A percentile compares a stretch with the other conserved stretches of the same genome.
These are phyloP conservation scores for Serpula lacrymans DNA, from an alignment of 768 basidiomycete species.

Conservation along the genomic window DNA sequence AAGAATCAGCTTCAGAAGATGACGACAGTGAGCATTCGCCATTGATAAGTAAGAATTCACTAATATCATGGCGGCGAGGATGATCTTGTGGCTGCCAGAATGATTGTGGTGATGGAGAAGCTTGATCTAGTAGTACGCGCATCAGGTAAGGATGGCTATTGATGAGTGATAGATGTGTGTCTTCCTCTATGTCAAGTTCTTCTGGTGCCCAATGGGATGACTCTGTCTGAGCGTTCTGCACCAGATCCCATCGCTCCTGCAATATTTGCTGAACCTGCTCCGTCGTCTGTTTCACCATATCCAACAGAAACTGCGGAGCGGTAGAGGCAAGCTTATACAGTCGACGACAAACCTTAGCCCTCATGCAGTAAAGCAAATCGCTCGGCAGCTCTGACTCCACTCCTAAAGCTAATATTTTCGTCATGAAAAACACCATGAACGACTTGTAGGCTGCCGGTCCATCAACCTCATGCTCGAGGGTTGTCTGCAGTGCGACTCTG, in stretches of 20 bases:
- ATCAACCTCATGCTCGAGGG: constrained; percentile 1
- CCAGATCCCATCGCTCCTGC: constrained; percentile 32
- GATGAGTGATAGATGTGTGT: constrained; percentile 32
- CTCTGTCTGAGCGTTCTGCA: constrained; percentile 23
- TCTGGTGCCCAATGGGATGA: constrained; percentile 29
- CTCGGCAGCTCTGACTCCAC: constrained; percentile 11
- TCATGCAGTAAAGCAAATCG: constrained; percentile 35
- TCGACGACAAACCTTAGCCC: constrained; percentile 35
- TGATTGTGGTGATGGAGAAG: neutral
- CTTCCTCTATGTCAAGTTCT: constrained; percentile 21
- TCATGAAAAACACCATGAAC: constrained; percentile 44
- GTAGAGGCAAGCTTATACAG: constrained; percentile 32
- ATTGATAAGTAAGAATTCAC: too few species aligned
- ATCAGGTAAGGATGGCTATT: constrained; percentile 27
- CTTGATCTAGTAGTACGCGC: constrained; percentile 9
- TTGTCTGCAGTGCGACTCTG: neutral
- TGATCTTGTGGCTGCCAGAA: constrained; percentile 8
- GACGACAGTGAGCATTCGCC: too few species aligned
- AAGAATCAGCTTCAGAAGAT: constrained; percentile 1
- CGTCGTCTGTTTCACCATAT: constrained; percentile 10
- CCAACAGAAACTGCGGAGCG: neutral
- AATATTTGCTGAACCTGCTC: constrained; percentile 15
- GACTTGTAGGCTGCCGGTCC: constrained; percentile 36
- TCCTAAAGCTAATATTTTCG: too few species aligned
- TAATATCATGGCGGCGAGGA: too few species aligned